phyloP scores from a whole-genome alignment of 768 basidiomycete species.

The Leccinum aurantiacum region DNA sequence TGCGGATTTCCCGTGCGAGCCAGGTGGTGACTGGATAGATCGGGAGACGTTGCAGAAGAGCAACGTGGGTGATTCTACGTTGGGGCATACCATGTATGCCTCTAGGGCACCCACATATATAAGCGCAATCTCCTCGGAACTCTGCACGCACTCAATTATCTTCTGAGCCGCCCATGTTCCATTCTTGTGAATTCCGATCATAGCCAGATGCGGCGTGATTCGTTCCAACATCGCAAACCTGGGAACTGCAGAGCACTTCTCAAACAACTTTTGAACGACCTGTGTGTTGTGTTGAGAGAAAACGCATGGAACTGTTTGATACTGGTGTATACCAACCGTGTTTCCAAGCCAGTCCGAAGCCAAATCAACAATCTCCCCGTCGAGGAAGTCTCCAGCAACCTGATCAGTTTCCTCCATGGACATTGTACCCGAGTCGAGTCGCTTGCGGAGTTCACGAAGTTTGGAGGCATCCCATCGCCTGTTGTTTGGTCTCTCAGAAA shows the following conservation, averaged over 20 bases:
- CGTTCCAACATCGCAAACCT: slow-evolving; percentile 92
- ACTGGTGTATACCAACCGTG: slow-evolving; percentile 44
- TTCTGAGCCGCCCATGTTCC: slow-evolving; percentile 99
- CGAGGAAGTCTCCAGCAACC: slow-evolving; percentile 86
- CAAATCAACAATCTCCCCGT: slow-evolving; percentile 92
- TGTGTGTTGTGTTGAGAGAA: slow-evolving; percentile 29
- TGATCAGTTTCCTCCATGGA: slow-evolving; percentile 84
- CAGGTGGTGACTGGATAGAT: too few relatives aligned
- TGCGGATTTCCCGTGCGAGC: too few relatives aligned
- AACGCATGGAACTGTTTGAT: background rate
- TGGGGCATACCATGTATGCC: too few relatives aligned
- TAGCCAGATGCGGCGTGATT: slow-evolving; percentile 89
- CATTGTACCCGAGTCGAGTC: slow-evolving; percentile 88
- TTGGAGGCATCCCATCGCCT: slow-evolving; percentile 93
- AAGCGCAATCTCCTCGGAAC: slow-evolving; percentile 80
- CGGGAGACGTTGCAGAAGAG: too few relatives aligned
- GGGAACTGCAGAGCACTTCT: slow-evolving; percentile 75
- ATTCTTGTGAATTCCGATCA: slow-evolving; percentile 99
- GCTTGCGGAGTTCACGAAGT: slow-evolving; percentile 90
- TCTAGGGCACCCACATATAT: slow-evolving; percentile 36
- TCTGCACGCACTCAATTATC: slow-evolving; percentile 93
- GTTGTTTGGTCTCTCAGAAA: slow-evolving; percentile 80
- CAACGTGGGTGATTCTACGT: too few relatives aligned
- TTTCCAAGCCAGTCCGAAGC: slow-evolving; percentile 99
- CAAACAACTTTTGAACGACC: slow-evolving; percentile 97